Base-by-base conservation (phyloP, 225 moss, liverwort and hornwort genomes). In the Pleurozium schreberi region DNA sequence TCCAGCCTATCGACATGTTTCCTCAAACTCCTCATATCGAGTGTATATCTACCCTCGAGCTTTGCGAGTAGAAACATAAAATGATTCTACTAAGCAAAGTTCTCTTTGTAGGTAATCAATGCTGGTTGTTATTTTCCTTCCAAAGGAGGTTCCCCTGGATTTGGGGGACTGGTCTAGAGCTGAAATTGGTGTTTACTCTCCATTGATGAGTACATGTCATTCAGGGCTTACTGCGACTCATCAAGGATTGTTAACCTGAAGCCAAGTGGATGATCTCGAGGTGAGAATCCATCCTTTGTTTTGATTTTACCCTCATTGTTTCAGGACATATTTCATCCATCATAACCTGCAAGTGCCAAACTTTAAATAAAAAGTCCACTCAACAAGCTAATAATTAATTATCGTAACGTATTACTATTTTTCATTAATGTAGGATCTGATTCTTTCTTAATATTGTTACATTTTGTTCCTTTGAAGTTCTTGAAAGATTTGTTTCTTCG, bases 21-120 rank as follows among this genome's bases (percentile, higher is more conserved):
- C 99, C 99, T 75, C 97, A 99, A 85, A 99, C 99, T 28, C 97
- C 97, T 84, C 97, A 99, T 87, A 95, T 96, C 43, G 99, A 99
- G 87, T 99, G 96, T 75, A 94, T 99, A 52, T 91, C 88, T 86
- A 95, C 95, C 59, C 91, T 99, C 28, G 93, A 95, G 87, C 95
- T 96, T 69, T 89, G 88, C 71, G 85, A 85, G 61, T 92, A 87
- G 83, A n/a, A 69, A 36, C 63, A 42, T 64, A 11, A 61, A 59
- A 22, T 34, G 59, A 64, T 34, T 43, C 65, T 83, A 45, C 73
- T 30, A 33, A 86, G 47, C 80, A 27, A 80, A 70, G 55, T 64
- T 85, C 63, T 49, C 86, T 71, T 63, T 77, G 78, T 58, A 57
- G 79, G 58, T 36, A 50, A 74, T 25, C 19, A 75, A 89, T 69